These are phyloP conservation scores for Penicillium roqueforti DNA, from an alignment of 495 filamentous ascomycete species.

Conservation along the genomic window DNA sequence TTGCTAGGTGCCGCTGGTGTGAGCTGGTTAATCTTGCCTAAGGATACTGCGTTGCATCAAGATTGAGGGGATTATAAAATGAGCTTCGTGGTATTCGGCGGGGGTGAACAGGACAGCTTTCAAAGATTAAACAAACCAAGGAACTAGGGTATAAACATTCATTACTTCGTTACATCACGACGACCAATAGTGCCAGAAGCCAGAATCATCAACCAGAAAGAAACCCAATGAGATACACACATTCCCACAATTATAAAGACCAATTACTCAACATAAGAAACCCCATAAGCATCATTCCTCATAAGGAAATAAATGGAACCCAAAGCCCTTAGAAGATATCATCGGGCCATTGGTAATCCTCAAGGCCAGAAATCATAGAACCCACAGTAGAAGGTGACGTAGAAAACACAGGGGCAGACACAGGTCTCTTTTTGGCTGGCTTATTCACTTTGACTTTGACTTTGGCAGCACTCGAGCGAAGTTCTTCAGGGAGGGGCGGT, in stretches of 20 bases:
- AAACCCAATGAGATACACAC: background rate
- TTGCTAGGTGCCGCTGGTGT: conserved; percentile 26
- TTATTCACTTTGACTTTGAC: conserved; percentile 22
- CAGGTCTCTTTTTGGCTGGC: conserved; percentile 29
- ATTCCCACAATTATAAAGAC: background rate
- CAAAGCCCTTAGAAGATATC: conserved; percentile 41
- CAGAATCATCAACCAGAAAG: background rate
- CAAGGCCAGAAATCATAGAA: conserved; percentile 4
- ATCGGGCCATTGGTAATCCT: conserved; percentile 44
- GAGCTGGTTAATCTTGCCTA: conserved; percentile 34
- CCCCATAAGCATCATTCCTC: background rate
- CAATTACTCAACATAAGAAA: background rate
- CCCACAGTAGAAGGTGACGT: conserved; percentile 6
- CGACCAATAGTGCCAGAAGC: background rate
- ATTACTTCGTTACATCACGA: conserved; percentile 18
- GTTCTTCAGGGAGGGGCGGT: conserved; percentile 40
- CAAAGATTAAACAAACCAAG: conserved; percentile 4
- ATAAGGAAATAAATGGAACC: background rate
- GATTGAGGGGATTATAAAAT: background rate
- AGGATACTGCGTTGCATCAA: conserved; percentile 26
- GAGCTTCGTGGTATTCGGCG: background rate
- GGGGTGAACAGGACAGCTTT: too few species aligned
- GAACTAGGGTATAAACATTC: conserved; percentile 20
- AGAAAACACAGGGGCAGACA: conserved; percentile 7
- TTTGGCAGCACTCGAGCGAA: conserved; percentile 35